Percentiles rank a stretch among this genome's conserved stretches.
phyloP scores from a whole-genome alignment of 768 basidiomycete species.

The Suillus discolor region DNA sequence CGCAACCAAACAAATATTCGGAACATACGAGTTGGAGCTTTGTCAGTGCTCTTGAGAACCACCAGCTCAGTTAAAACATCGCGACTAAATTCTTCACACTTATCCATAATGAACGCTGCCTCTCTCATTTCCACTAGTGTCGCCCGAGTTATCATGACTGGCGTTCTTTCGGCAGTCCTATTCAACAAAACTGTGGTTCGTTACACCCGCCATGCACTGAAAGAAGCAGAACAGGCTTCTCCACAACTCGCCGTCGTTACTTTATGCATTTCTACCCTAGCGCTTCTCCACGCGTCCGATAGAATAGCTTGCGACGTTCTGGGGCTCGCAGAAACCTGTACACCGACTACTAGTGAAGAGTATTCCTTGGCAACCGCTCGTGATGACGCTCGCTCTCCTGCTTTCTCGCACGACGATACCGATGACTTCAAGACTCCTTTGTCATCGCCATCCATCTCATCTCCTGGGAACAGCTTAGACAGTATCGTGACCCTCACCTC shows the following conservation, averaged over 20 bases:
- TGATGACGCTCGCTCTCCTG: background rate
- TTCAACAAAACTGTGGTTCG: background rate
- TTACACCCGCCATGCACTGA: background rate
- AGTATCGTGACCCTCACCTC: background rate
- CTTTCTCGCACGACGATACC: background rate
- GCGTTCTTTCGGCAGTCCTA: background rate
- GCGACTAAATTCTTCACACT: background rate
- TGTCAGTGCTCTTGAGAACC: background rate
- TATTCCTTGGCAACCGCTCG: background rate
- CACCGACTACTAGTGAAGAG: background rate
- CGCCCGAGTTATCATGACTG: constrained; percentile 1
- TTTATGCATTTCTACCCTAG: background rate
- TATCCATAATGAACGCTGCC: background rate
- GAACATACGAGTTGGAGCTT: background rate
- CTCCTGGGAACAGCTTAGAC: background rate
- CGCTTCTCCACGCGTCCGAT: background rate
- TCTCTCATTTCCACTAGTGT: background rate
- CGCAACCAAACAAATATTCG: background rate
- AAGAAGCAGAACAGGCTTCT: background rate
- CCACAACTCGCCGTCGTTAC: background rate
- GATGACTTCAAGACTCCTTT: constrained; percentile 1
- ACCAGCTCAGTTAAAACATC: background rate
- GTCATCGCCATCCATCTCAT: background rate
- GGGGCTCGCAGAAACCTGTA: background rate
- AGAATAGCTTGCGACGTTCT: background rate